phyloP scores from a whole-genome alignment of 768 basidiomycete genomes.

The Myochromella boudieri region DNA sequence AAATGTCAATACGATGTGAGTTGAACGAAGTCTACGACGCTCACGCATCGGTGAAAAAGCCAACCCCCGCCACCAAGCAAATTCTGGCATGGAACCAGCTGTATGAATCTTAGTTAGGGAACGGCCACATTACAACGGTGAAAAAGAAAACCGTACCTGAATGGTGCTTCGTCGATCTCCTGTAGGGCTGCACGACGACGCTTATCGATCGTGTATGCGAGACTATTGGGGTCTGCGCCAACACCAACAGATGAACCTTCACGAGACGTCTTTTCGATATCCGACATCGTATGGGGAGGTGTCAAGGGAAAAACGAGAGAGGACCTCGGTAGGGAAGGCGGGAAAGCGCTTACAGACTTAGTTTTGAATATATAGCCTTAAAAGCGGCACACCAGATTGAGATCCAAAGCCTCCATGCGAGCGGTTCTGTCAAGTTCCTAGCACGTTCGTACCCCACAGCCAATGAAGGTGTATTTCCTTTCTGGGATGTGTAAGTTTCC shows the following conservation, averaged over 20 bases:
- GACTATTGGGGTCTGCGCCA: slow-evolving; percentile 27
- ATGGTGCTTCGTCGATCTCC: slow-evolving; percentile 85
- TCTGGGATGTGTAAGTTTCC: neutral
- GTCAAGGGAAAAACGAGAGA: neutral
- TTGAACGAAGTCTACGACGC: slow-evolving; percentile 17
- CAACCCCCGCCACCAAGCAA: slow-evolving; percentile 70
- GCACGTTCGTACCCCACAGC: slow-evolving; percentile 33
- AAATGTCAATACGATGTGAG: neutral
- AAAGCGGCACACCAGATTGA: slow-evolving; percentile 7
- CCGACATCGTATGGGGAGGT: slow-evolving; percentile 18
- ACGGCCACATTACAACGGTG: neutral
- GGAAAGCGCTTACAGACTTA: neutral
- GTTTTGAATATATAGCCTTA: neutral
- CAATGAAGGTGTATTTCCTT: slow-evolving; percentile 25
- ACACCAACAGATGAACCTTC: slow-evolving; percentile 33
- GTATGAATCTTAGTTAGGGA: slow-evolving; percentile 9
- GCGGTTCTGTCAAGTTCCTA: slow-evolving; percentile 6
- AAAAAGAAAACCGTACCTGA: slow-evolving; percentile 54
- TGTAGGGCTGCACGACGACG: slow-evolving; percentile 78
- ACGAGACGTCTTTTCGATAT: slow-evolving; percentile 39
- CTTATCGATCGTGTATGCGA: slow-evolving; percentile 55
- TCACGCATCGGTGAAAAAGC: slow-evolving; percentile 89
- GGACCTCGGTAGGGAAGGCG: slow-evolving; percentile 8
- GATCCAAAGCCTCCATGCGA: slow-evolving; percentile 9
- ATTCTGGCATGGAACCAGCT: slow-evolving; percentile 88